Conservation (phyloP, 2,329 filamentous ascomycete species). For the Aureobasidium uvarum region DNA sequence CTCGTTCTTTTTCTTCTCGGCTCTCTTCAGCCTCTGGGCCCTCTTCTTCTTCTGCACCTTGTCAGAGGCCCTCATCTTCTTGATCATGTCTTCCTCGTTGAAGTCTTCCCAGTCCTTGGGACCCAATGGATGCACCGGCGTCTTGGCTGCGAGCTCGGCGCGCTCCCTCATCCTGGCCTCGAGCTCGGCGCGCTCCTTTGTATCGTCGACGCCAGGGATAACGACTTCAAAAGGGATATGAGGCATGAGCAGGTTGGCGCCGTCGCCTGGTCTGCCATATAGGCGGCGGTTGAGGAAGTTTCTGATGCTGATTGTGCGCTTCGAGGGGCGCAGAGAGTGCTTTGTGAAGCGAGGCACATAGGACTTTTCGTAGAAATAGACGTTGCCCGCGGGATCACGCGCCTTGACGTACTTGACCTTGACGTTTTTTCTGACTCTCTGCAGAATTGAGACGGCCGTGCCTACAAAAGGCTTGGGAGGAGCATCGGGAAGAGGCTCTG, state of each 20-base stretch:
- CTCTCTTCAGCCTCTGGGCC: neutral
- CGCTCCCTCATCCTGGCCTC: neutral
- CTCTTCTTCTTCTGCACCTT: neutral
- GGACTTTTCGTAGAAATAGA: slow-evolving; percentile 2
- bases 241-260: slow-evolving; percentile 1
- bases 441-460: neutral
- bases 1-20: neutral
- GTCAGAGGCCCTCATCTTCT: neutral
- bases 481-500: neutral
- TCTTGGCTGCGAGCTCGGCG: neutral
- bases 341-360: slow-evolving; percentile 1
- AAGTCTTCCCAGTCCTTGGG: neutral
- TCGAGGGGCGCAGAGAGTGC: slow-evolving; percentile 7
- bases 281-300: slow-evolving; percentile 4
- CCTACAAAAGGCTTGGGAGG: neutral
- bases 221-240: neutral
- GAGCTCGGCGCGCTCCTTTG: neutral
- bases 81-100: neutral
- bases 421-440: neutral
- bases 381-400: neutral
- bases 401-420: neutral
- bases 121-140: neutral
- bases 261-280: slow-evolving; percentile 10
- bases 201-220: neutral
- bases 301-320: slow-evolving; percentile 3